These are phyloP conservation scores for Fusarium metavorans DNA, from an alignment of 2,329 filamentous ascomycete genomes.

Conservation along the genomic window DNA sequence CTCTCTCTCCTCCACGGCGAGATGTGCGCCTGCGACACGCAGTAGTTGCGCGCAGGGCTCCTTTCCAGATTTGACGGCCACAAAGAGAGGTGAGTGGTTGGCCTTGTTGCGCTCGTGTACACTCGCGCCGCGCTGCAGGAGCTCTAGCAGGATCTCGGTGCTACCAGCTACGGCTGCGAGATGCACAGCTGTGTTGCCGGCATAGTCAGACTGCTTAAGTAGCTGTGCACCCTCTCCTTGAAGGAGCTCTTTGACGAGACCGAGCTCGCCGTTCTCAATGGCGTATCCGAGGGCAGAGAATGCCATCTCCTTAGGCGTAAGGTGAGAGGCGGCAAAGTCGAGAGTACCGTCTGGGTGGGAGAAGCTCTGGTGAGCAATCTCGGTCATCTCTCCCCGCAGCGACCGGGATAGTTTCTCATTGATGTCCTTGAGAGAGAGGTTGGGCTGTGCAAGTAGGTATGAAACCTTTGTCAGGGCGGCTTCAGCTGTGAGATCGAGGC, in stretches of 20 bases:
- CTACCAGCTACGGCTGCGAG: constrained; percentile 68
- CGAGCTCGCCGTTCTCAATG: constrained; percentile 77
- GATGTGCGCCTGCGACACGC: constrained; percentile 68
- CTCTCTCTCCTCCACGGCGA: constrained; percentile 59
- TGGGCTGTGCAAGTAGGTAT: constrained; percentile 80
- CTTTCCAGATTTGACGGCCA: constrained; percentile 70
- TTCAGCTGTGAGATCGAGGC: constrained; percentile 89
- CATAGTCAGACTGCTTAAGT: constrained; percentile 82
- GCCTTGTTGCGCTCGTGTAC: constrained; percentile 75
- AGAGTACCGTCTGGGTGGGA: constrained; percentile 74
- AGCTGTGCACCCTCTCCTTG: constrained; percentile 73
- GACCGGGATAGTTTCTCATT: constrained; percentile 78
- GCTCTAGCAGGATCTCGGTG: constrained; percentile 66
- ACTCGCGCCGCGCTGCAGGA: constrained; percentile 72
- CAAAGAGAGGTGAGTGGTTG: constrained; percentile 74
- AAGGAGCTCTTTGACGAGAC: constrained; percentile 74
- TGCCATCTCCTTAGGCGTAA: constrained; percentile 69
- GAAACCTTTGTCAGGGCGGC: constrained; percentile 92
- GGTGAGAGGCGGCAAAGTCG: constrained; percentile 55
- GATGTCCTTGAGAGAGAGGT: constrained; percentile 74
- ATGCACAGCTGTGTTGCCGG: constrained; percentile 79
- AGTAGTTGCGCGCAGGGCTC: constrained; percentile 66
- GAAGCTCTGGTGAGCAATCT: constrained; percentile 78
- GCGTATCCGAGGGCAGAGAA: constrained; percentile 85
- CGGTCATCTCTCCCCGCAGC: constrained; percentile 87